Evolutionary conservation across 2,329 filamentous ascomycete species (phyloP), one percentile per base, ranked within the genome.

Genomic region (Botryotinia convoluta): DNA sequence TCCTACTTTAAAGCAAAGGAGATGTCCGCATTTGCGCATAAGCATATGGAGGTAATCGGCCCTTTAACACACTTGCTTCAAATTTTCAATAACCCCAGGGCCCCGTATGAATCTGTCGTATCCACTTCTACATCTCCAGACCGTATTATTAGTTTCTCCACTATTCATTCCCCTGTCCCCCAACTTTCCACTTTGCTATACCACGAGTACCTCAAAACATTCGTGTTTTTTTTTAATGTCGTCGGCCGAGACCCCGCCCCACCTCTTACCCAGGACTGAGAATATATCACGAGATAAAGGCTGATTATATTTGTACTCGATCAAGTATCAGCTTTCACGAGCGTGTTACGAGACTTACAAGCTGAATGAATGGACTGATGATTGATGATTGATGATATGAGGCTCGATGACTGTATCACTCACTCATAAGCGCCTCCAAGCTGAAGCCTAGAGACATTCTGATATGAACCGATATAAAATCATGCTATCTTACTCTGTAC

Each of bases 31-130:
- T 57, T 57, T 42, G 16, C 65, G 65, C 65, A 68, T 42, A 39
- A 57, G 35, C 48, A 68, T 29, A 42, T 68, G 48, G 65, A 68
- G 65, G 35, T 57, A 68, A 68, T 68, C 65, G 65, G 65, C 48
- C 65, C 65, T 68, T 68, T 68, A 57, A 1, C 48, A 57, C 7
- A 32, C n/a, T 29, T 32, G 9, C 18, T 54, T 22, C 48, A 26
- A 32, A 68, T 42, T 57, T 57, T 37, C 51, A 57, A 57, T 29
- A 57, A 29, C 65, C 51, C 51, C 29, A 54, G 48, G 48, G 26
- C 37, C 48, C 65, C 65, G 20, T 42, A 29, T 26, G 45, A 68
- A 68, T 68, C 45, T 42, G 4, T 20, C 18, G 35, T 32, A 22
- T 57, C 65, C 48, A 68, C 65, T 57, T 68, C 29, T 29, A 16